phyloP scores from a whole-genome alignment of 257 asterid genomes.

The Ocimum tenuiflorum region DNA sequence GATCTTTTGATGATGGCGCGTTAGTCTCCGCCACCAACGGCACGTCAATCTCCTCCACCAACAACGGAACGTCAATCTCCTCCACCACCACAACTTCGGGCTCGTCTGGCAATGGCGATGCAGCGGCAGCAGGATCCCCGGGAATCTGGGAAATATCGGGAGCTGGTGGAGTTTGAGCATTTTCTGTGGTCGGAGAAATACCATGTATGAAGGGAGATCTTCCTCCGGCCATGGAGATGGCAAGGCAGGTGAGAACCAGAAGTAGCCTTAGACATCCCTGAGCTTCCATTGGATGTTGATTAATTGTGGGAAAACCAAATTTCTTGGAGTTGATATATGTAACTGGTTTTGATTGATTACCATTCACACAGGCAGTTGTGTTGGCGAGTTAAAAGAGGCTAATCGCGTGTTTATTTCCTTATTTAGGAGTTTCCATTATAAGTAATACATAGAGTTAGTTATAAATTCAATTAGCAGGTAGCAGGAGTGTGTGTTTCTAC shows the following conservation, averaged over 20 bases:
- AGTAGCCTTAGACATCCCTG: slow-evolving; percentile 14
- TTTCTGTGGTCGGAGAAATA: neutral
- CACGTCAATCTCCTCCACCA: neutral
- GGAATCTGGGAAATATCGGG: too few species aligned
- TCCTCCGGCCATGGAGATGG: slow-evolving; percentile 4
- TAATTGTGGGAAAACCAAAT: neutral
- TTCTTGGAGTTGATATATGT: neutral
- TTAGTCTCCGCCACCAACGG: neutral
- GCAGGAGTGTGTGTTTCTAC: too few species aligned
- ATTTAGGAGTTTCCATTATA: too few species aligned
- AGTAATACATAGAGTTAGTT: too few species aligned
- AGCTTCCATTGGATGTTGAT: slow-evolving; percentile 21
- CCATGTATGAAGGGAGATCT: neutral
- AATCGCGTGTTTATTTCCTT: neutral
- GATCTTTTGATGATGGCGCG: neutral
- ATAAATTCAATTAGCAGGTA: too few species aligned
- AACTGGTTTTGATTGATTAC: neutral
- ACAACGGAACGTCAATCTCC: too few species aligned
- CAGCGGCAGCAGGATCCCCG: neutral
- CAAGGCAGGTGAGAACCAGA: slow-evolving; percentile 13
- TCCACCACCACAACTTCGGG: neutral
- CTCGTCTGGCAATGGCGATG: neutral
- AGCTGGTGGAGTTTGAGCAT: too few species aligned
- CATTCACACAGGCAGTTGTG: neutral
- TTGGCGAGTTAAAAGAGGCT: slow-evolving; percentile 13